Percentiles rank a stretch among this genome's conserved stretches.
These are phyloP conservation scores for Xylaria longipes DNA, from an alignment of 495 filamentous ascomycete genomes.

Conservation along the genomic window DNA sequence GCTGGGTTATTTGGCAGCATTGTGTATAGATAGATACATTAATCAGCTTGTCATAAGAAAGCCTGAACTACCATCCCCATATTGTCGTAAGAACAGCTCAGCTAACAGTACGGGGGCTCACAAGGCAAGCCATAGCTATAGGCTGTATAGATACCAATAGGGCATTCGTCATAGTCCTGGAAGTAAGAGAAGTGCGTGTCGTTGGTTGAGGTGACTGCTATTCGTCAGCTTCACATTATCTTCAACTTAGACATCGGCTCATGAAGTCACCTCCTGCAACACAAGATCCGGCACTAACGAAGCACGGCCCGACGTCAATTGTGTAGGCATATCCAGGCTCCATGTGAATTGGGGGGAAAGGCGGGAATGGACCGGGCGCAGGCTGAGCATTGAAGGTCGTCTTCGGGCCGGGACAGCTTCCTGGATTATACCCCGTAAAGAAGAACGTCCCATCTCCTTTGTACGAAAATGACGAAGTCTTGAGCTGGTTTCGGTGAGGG, in stretches of 20 bases:
- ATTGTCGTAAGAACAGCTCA: background rate
- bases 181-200: slow-evolving; percentile 23
- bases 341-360: slow-evolving; percentile 38
- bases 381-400: slow-evolving; percentile 39
- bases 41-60: background rate
- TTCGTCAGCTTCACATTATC: background rate
- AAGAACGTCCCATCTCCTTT: slow-evolving; percentile 32
- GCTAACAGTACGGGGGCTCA: slow-evolving; percentile 12
- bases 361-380: slow-evolving; percentile 25
- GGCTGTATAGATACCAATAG: slow-evolving; percentile 23
- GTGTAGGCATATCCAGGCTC: slow-evolving; percentile 39
- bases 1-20: background rate
- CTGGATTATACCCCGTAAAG: slow-evolving; percentile 35
- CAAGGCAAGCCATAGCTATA: slow-evolving; percentile 26
- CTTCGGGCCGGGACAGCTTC: slow-evolving; percentile 32
- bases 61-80: background rate
- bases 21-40: background rate
- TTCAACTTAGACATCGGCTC: no score
- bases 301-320: slow-evolving; percentile 38
- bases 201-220: slow-evolving; percentile 24
- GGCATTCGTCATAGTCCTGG: slow-evolving; percentile 19
- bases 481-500: slow-evolving; percentile 31
- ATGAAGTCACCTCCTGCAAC: slow-evolving; percentile 33
- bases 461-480: slow-evolving; percentile 30
- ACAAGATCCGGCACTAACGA: slow-evolving; percentile 31